Conservation (phyloP, 768 basidiomycete species). For the Lentinula edodes region DNA sequence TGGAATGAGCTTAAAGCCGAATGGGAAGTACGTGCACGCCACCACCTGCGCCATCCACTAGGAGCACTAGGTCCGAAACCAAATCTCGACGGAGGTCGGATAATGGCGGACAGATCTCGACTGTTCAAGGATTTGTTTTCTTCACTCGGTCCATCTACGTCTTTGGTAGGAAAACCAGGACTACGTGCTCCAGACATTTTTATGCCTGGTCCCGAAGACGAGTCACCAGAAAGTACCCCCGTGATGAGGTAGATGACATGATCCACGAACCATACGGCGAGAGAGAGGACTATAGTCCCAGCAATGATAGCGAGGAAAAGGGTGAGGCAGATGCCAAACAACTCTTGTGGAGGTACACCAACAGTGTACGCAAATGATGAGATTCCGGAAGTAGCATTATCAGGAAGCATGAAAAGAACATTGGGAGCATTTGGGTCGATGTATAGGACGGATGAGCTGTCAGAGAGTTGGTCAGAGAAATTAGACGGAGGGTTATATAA, state of each 20-base stretch:
- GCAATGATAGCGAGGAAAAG: slow-evolving; percentile 79
- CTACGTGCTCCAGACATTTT: slow-evolving; percentile 27
- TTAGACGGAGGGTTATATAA: slow-evolving; percentile 60
- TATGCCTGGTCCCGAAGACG: slow-evolving; percentile 9
- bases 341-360: slow-evolving; percentile 76
- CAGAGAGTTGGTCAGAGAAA: slow-evolving; percentile 69
- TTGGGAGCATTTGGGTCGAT: slow-evolving; percentile 67
- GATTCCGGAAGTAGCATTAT: slow-evolving; percentile 61
- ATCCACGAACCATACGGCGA: slow-evolving; percentile 72
- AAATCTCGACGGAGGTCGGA: slow-evolving; percentile 20
- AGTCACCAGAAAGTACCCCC: slow-evolving; percentile 11
- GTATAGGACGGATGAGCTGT: slow-evolving; percentile 71
- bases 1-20: slow-evolving; percentile 70
- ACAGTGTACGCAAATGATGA: slow-evolving; percentile 79
- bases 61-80: slow-evolving; percentile 12
- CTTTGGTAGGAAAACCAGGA: slow-evolving; percentile 43
- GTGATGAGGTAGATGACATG: slow-evolving; percentile 36
- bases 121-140: slow-evolving; percentile 47
- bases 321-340: slow-evolving; percentile 77
- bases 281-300: slow-evolving; percentile 62
- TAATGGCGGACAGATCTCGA: slow-evolving; percentile 9
- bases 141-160: slow-evolving; percentile 39
- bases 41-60: slow-evolving; percentile 38
- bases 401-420: slow-evolving; percentile 64
- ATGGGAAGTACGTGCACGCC: slow-evolving; percentile 38